A percentile compares a stretch with the other conserved stretches of the same genome.
phyloP scores from a whole-genome alignment of 768 basidiomycete genomes.

The Glaciozyma martinii region DNA sequence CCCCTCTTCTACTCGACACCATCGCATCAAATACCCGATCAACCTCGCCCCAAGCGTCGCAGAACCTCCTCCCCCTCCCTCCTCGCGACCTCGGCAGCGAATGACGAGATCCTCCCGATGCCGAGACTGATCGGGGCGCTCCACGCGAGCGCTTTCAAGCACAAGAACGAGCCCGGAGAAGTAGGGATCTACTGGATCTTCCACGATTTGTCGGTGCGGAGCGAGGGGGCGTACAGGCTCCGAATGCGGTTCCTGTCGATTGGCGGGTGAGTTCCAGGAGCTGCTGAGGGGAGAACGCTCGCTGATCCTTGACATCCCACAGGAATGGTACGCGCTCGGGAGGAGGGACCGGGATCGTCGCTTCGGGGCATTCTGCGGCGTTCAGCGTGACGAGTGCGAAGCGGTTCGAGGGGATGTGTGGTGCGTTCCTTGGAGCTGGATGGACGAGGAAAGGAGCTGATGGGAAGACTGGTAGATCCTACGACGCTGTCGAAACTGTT shows the following conservation, averaged over 20 bases:
- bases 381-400: slow-evolving; percentile 88
- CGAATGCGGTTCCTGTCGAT: slow-evolving; percentile 82
- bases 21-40: too few species aligned
- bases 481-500: too few species aligned
- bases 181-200: slow-evolving; percentile 90
- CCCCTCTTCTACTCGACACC: too few species aligned
- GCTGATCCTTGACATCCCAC: not conserved
- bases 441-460: too few species aligned
- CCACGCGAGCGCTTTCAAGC: slow-evolving; percentile 71
- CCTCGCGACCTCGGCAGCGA: not conserved
- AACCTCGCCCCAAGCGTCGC: too few species aligned
- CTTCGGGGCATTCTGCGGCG: slow-evolving; percentile 70
- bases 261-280: slow-evolving; percentile 60
- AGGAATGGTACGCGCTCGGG: not conserved
- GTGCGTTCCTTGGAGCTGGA: not conserved
- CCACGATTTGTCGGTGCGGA: slow-evolving; percentile 85
- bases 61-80: too few species aligned
- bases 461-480: too few species aligned
- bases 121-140: slow-evolving; percentile 80
- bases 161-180: slow-evolving; percentile 74
- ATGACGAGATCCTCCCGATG: not conserved
- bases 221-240: slow-evolving; percentile 82
- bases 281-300: not conserved
- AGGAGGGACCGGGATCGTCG: slow-evolving; percentile 62
- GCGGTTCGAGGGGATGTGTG: slow-evolving; percentile 78